Evolutionary conservation across 1,284 basidiomycete genomes (phyloP), one percentile per base, ranked within the genome.

Genomic region (Hemileia vastatrix): DNA sequence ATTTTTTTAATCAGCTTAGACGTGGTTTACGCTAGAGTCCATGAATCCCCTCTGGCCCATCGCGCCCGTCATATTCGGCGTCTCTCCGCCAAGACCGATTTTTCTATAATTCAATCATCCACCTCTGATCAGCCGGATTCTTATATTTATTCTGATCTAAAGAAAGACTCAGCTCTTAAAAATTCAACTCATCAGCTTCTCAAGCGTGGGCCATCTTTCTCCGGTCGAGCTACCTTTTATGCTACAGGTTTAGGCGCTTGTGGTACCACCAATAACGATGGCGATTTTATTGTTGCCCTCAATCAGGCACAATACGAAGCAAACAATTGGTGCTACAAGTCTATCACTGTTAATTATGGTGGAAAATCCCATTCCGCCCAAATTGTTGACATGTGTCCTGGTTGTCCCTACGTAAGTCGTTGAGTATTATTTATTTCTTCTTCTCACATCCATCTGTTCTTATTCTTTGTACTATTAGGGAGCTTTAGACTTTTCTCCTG

Each of bases 241-340:
- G 67, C 65, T 0, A 75, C 82, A 57, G 86, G 85, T 62, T 80
- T 87, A 43, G 85, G 84, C 59, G 81, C 86, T 9, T 88, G 86
- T 71, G 86, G 86, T 50, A 78, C 80, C 67, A 80, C 77, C 56
- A 86, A 84, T 77, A 76, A 33, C 0, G 80, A 83, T 69, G 61
- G 33, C 1, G 78, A 87, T 19, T 68, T 71, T 70, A 86, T 88
- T 57, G 82, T 76, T 52, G 86, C 86, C 3, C 82, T 84, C 54
- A 83, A 84, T n/a, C 67, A 81, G 2, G 24, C 70, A 0, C 73
- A 86, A 5, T 87, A 81, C 70, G 85, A 87, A 5, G 4, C 18
- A 2, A 18, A 45, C 13, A 33, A 36, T n/a, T 57, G 55, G 55
- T 57, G 55, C 23, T 19, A 24, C 15, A 57, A 57, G 18, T 27